phyloP scores from a whole-genome alignment of 305 asterid species.

The Fraxinus velutina region DNA sequence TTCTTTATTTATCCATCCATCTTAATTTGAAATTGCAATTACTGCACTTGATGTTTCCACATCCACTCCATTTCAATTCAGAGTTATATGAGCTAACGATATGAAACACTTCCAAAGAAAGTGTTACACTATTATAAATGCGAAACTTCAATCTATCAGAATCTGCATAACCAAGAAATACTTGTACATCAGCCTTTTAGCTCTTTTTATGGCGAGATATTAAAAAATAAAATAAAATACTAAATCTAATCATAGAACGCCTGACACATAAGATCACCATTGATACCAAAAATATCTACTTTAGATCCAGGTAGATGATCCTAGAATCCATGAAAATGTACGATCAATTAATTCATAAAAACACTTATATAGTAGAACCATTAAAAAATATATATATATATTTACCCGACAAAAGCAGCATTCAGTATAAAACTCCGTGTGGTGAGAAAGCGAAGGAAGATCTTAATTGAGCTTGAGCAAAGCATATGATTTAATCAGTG shows the following conservation, averaged over 20 bases:
- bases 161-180: not conserved
- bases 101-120: not conserved
- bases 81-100: not conserved
- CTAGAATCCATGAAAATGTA: not conserved
- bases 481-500: not conserved
- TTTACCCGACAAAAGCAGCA: conserved; percentile 62
- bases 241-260: not conserved
- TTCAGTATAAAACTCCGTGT: conserved; percentile 59
- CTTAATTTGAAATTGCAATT: not conserved
- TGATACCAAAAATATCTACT: not conserved
- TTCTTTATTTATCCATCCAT: not conserved
- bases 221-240: not conserved
- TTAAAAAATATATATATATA: not conserved
- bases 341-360: not conserved
- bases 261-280: not conserved
- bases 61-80: not conserved
- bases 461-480: not conserved
- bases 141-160: not conserved
- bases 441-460: conserved; percentile 51
- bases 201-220: not conserved
- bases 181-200: not conserved
- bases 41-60: not conserved
- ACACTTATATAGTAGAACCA: not conserved
- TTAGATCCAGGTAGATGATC: not conserved
- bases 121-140: not conserved